phyloP scores from a whole-genome alignment of 208 protist genomes.

The Leishmania tropica region DNA sequence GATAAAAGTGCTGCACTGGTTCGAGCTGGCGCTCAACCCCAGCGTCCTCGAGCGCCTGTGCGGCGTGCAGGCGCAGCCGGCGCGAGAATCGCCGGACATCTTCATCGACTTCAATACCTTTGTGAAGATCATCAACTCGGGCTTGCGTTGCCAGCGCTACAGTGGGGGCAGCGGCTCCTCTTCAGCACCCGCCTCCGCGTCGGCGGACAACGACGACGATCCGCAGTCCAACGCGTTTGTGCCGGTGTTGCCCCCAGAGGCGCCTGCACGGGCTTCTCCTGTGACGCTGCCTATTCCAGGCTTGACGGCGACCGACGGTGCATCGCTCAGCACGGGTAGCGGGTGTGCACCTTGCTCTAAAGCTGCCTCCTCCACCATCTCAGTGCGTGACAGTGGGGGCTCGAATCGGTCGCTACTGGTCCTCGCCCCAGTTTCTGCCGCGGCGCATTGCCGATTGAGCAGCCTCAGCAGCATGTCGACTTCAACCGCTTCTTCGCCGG shows the following conservation, averaged over 20 bases:
- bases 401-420: not conserved
- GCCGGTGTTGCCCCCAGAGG: slow-evolving; percentile 4
- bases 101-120: slow-evolving; percentile 23
- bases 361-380: not conserved
- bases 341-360: not conserved
- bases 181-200: not conserved
- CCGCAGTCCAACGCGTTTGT: not conserved
- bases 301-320: not conserved
- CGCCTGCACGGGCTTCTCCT: not conserved
- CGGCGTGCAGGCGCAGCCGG: not conserved
- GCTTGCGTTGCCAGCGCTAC: not conserved
- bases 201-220: not conserved
- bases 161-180: slow-evolving; percentile 4
- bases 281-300: not conserved
- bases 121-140: slow-evolving; percentile 23
- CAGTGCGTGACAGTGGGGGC: not conserved
- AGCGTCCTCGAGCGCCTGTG: slow-evolving; percentile 19
- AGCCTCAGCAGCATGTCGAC: not conserved
- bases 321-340: slow-evolving; percentile 12
- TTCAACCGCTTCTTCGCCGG: not conserved
- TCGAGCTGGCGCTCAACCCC: slow-evolving; percentile 22
- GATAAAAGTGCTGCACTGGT: slow-evolving; percentile 17
- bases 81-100: not conserved
- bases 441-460: slow-evolving; percentile 2
- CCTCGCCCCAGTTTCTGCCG: not conserved